A percentile compares a stretch with the other conserved stretches of the same genome.
These are phyloP conservation scores for Barnettozyma sucrosica DNA, from an alignment of 805 yeast genomes.

Conservation along the genomic window DNA sequence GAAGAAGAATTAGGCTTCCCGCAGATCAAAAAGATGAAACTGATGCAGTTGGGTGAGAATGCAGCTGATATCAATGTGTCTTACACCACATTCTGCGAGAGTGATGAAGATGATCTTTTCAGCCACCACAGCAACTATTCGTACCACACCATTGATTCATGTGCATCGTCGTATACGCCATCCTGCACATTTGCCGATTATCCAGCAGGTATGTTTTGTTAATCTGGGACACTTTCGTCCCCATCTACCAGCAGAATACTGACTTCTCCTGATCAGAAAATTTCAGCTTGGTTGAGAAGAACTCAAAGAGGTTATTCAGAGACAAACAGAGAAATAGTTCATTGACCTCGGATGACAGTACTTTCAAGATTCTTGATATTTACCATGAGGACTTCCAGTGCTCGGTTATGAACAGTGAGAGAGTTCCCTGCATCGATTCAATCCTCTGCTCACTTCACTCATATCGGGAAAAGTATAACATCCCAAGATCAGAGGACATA, in stretches of 20 bases:
- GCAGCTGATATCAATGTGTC: background rate
- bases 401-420: conserved; percentile 9
- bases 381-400: conserved; percentile 21
- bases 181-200: background rate
- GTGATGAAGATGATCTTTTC: conserved; percentile 2
- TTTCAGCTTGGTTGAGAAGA: background rate
- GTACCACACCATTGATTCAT: conserved; percentile 1
- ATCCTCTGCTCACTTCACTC: conserved; percentile 15
- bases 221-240: background rate
- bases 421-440: conserved; percentile 15
- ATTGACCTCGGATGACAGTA: background rate
- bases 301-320: background rate
- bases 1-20: background rate
- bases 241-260: background rate
- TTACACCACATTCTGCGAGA: background rate
- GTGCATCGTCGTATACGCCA: conserved; percentile 6
- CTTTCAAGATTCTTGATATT: conserved; percentile 11
- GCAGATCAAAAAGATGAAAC: background rate
- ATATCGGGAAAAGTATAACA: conserved; percentile 8
- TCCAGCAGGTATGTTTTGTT: conserved; percentile 1
- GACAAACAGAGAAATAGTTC: background rate
- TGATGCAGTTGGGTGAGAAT: background rate
- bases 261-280: background rate
- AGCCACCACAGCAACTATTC: conserved; percentile 1
- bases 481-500: conserved; percentile 12